phyloP scores from a whole-genome alignment of 768 basidiomycete species.

The Myochromella boudieri region DNA sequence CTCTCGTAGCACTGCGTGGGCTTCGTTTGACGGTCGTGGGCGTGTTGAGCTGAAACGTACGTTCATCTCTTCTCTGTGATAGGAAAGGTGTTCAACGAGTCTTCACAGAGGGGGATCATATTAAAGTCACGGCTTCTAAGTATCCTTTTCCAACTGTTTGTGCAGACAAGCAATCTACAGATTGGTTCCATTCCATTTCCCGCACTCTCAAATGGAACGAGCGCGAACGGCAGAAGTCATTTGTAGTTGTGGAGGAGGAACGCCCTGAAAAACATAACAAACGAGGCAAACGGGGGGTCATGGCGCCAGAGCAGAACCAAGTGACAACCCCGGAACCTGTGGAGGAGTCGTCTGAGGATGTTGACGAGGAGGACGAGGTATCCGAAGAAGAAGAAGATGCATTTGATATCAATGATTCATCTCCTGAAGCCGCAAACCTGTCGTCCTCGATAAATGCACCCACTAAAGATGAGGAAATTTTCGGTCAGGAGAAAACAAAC shows the following conservation, averaged over 20 bases:
- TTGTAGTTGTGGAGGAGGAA: slow-evolving; percentile 97
- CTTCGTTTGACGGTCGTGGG: slow-evolving; percentile 96
- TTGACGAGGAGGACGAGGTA: slow-evolving; percentile 49
- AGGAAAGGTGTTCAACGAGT: slow-evolving; percentile 11
- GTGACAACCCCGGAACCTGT: slow-evolving; percentile 14
- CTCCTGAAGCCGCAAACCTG: slow-evolving; percentile 42
- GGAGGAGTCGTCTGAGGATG: slow-evolving; percentile 16
- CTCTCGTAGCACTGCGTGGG: slow-evolving; percentile 98
- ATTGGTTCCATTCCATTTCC: slow-evolving; percentile 98
- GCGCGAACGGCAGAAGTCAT: slow-evolving; percentile 96
- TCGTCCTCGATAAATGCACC: slow-evolving; percentile 7
- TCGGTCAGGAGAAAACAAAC: slow-evolving; percentile 27
- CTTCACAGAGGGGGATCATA: slow-evolving; percentile 91
- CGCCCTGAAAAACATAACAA: slow-evolving; percentile 48
- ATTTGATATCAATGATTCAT: slow-evolving; percentile 94
- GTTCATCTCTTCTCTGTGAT: slow-evolving; percentile 28
- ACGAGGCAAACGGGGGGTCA: slow-evolving; percentile 18
- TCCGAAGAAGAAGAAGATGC: slow-evolving; percentile 55
- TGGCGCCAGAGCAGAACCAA: slow-evolving; percentile 13
- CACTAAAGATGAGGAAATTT: slow-evolving; percentile 14
- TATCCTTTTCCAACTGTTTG: slow-evolving; percentile 99
- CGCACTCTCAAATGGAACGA: slow-evolving; percentile 99
- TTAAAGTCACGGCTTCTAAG: slow-evolving; percentile 95
- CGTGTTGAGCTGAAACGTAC: slow-evolving; percentile 93
- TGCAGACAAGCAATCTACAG: slow-evolving; percentile 94